Evolutionary conservation across 2,329 filamentous ascomycete species (phyloP), one percentile per base, ranked within the genome.

Genomic region (Paracorniculantispora psalliotae): DNA sequence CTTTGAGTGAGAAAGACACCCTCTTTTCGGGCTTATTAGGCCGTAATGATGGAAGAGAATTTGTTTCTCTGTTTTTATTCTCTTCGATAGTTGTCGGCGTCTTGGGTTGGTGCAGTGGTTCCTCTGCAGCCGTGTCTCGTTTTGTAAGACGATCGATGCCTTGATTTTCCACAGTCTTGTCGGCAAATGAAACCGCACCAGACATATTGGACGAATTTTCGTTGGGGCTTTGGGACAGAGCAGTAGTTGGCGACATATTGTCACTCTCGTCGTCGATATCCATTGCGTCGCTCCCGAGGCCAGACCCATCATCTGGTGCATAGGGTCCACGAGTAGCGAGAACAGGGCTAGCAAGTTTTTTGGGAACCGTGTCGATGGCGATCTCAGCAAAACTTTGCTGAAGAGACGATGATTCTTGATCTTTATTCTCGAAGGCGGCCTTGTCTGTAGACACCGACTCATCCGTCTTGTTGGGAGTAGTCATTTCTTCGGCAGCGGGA

Each of bases 231-330:
- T 10, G 12, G 12, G 25, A 30, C 9, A 28, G 23, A 17, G 21
- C 7, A 8, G 6, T 8, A 10, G 17, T 9, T 10, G 39, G 35
- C 5, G 21, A 37, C 17, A 5, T 15, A 4, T 30, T 33, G n/a
- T 17, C 28, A 35, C n/a, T 49, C 2, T 25, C 17, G 25, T 54
- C 37, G 17, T 53, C 56, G 26, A 59, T 59, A 26, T 59, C 50
- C 57, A 59, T 59, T 17, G 35, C 13, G 30, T 54, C 57, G 33
- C 44, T 44, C 9, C 44, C 50, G 9, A 48, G 33, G 10, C 43
- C 50, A 4, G 23, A 26, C 19, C 26, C 33, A 19, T 6, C 25
- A 15, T 35, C 26, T 12, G 30, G 28, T 23, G 21, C 21, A 19
- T 15, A 9, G 37, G 43, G 33, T 13, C 19, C 33, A 4, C 23